Evolutionary conservation across 108 stramenopile species (phyloP).

Genomic region (Cyclostephanos invisitatus): DNA sequence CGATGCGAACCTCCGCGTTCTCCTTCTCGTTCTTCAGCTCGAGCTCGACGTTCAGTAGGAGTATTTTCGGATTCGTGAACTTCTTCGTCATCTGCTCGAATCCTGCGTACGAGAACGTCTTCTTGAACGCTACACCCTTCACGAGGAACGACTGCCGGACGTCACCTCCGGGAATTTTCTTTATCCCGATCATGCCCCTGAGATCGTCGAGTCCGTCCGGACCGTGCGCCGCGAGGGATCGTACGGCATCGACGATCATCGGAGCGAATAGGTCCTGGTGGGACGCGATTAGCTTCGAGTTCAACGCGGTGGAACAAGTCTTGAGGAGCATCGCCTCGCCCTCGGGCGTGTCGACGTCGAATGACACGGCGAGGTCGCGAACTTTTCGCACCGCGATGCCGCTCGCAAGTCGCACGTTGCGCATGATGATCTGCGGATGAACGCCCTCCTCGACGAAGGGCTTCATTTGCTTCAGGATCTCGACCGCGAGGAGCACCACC

Average conservation of each 20-base stretch:
- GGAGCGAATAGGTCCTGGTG: constrained; percentile 98
- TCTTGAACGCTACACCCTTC: constrained; percentile 97
- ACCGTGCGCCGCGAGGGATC: constrained; percentile 52
- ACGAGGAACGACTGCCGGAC: constrained; percentile 95
- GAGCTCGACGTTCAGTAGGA: constrained; percentile 97
- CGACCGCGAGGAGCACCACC: constrained; percentile 94
- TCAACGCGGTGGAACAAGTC: constrained; percentile 96
- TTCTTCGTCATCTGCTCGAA: constrained; percentile 99
- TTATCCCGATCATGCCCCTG: constrained; percentile 88
- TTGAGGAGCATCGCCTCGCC: constrained; percentile 90
- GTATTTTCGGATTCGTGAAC: constrained; percentile 88
- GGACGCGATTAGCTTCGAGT: constrained; percentile 96
- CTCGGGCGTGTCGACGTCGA: constrained; percentile 45
- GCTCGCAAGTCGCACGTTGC: constrained; percentile 75
- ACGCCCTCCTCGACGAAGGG: constrained; percentile 98
- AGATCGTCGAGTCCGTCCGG: constrained; percentile 80
- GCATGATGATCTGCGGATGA: constrained; percentile 92
- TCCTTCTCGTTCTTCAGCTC: constrained; percentile 99
- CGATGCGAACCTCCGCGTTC: constrained; percentile 98
- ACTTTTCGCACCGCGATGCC: constrained; percentile 80
- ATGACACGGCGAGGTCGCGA: constrained; percentile 68
- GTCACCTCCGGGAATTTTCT: constrained; percentile 97
- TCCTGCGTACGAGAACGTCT: constrained; percentile 99
- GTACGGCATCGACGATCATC: constrained; percentile 97
- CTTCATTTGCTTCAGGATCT: constrained; percentile 95